Evolutionary conservation across 805 yeast species (phyloP).

Genomic region (Yueomyces sinensis): DNA sequence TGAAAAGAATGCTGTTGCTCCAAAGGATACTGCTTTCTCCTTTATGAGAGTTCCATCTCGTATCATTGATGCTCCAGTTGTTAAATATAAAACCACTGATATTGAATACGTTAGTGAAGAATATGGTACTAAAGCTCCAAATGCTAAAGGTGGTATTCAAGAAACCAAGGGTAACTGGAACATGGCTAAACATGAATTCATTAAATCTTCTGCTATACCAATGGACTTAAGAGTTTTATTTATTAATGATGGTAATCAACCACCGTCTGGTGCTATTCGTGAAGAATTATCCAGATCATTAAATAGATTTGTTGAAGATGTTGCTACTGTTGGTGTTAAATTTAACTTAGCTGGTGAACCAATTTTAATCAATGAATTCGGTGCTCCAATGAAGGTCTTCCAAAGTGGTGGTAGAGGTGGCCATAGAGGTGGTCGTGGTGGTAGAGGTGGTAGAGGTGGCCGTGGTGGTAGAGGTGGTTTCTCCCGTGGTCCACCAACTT

Average conservation of each 20-base stretch:
- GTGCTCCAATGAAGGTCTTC: constrained; percentile 6
- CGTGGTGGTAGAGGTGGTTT: constrained; percentile 7
- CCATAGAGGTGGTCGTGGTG: constrained; percentile 8
- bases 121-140: constrained; percentile 4
- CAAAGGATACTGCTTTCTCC: constrained; percentile 3
- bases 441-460: constrained; percentile 10
- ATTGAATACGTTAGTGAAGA: constrained; percentile 7
- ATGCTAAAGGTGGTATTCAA: constrained; percentile 3
- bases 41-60: constrained; percentile 14
- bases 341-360: constrained; percentile 7
- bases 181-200: constrained; percentile 8
- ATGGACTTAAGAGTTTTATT: constrained; percentile 8
- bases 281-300: constrained; percentile 5
- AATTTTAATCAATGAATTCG: constrained; percentile 8
- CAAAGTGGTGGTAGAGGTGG: constrained; percentile 5
- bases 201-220: constrained; percentile 3
- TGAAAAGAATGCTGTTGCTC: constrained; percentile 2
- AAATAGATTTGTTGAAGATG: constrained; percentile 5
- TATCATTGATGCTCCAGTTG: constrained; percentile 14
- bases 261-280: constrained; percentile 6
- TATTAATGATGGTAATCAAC: constrained; percentile 6
- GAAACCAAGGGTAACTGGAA: constrained; percentile 14
- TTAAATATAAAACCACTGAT: constrained; percentile 6
- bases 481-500: constrained; percentile 3
- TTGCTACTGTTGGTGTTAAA: constrained; percentile 9